phyloP scores from a whole-genome alignment of 345 rosid genomes.

The Sisymbrium irio region DNA sequence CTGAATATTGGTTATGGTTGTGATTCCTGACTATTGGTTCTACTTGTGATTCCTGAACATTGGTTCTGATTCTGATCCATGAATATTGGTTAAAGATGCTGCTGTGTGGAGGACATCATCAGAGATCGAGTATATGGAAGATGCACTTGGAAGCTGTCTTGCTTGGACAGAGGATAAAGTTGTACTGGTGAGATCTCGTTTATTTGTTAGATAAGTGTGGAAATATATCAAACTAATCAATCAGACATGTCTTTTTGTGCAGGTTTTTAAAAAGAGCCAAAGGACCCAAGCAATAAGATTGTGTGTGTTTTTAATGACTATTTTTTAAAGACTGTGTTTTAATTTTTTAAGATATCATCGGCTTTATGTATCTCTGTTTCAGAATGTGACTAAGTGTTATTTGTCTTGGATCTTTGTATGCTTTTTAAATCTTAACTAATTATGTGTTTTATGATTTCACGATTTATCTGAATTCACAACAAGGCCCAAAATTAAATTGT shows the following conservation, averaged over 20 bases:
- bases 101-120: too few relatives aligned
- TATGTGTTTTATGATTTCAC: background rate
- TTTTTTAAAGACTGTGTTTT: background rate
- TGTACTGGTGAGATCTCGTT: background rate
- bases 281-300: background rate
- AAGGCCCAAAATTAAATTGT: background rate
- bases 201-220: too few relatives aligned
- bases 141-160: constrained; percentile 2
- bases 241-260: too few relatives aligned
- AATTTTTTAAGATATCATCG: background rate
- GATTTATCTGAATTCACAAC: background rate
- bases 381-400: background rate
- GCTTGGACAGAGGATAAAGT: background rate
- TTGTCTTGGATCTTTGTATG: background rate
- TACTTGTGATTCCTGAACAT: too few relatives aligned
- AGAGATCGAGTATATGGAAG: constrained; percentile 1
- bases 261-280: background rate
- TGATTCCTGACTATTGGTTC: too few relatives aligned
- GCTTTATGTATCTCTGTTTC: background rate
- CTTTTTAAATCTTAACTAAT: background rate
- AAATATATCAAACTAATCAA: too few relatives aligned
- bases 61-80: too few relatives aligned
- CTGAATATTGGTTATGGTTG: too few relatives aligned
- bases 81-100: background rate
- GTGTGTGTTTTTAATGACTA: background rate